These are phyloP conservation scores for Suillus spraguei DNA, from an alignment of 768 basidiomycete genomes.

Conservation along the genomic window DNA sequence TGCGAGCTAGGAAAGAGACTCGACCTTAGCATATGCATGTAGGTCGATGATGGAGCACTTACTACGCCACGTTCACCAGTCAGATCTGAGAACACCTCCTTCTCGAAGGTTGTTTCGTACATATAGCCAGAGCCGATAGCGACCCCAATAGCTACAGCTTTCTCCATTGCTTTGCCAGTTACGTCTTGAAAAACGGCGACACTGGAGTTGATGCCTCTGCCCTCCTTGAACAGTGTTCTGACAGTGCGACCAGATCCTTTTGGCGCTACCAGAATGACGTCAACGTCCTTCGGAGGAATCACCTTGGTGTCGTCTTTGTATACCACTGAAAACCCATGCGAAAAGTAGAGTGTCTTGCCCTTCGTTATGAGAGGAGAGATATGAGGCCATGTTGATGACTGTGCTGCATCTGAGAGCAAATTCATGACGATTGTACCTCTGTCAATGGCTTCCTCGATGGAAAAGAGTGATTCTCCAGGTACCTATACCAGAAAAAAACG, in stretches of 20 bases:
- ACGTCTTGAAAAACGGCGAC: slow-evolving; percentile 97
- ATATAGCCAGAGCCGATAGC: slow-evolving; percentile 95
- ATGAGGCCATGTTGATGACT: slow-evolving; percentile 91
- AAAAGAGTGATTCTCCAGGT: slow-evolving; percentile 96
- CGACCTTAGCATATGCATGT: background rate
- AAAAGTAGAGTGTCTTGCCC: slow-evolving; percentile 99
- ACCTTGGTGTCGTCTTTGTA: slow-evolving; percentile 98
- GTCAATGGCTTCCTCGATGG: slow-evolving; percentile 96
- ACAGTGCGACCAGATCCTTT: slow-evolving; percentile 99
- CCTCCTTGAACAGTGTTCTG: slow-evolving; percentile 99
- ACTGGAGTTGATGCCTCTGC: slow-evolving; percentile 95
- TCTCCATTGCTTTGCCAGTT: slow-evolving; percentile 96
- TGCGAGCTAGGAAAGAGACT: slow-evolving; percentile 56
- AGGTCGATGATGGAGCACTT: background rate
- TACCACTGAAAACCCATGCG: slow-evolving; percentile 98
- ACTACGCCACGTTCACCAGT: slow-evolving; percentile 98
- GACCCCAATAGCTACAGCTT: slow-evolving; percentile 92
- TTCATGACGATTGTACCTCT: slow-evolving; percentile 99
- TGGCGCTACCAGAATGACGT: slow-evolving; percentile 98
- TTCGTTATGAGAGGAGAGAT: slow-evolving; percentile 95
- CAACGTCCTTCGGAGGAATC: slow-evolving; percentile 90
- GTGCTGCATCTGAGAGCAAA: slow-evolving; percentile 97
- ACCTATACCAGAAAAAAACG: slow-evolving; percentile 42
- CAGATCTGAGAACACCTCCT: slow-evolving; percentile 99
- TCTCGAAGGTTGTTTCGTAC: slow-evolving; percentile 99